Evolutionary conservation across 108 stramenopile genomes (phyloP), one percentile per base, ranked within the genome.

Genomic region (Fistulifera solaris): DNA sequence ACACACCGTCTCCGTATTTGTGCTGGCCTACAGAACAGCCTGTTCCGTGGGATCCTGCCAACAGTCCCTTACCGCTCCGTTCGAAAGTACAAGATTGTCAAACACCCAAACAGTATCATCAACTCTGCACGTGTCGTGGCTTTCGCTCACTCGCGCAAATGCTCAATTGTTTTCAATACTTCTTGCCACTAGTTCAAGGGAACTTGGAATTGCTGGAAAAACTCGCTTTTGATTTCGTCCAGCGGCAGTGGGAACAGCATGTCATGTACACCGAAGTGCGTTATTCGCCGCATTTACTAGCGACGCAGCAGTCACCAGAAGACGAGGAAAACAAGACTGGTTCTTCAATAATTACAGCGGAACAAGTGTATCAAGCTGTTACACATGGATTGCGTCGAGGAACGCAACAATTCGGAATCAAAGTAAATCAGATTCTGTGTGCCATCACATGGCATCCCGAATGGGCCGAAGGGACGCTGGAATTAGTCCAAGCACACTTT

Each of bases 211-310:
- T 85, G 7, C 41, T 85, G 40, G 83, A 85, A 53, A 35, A 65
- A 21, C 46, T 80, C 25, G 77, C 83, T 5, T 68, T 56, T 51
- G 73, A 76, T 54, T 85, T 85, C 63, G 68, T 66, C 14, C 39
- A 54, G 19, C 67, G 76, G 5, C 83, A 85, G 53, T 62, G 49
- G 22, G 62, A 81, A 52, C 79, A 85, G 42, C 72, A 80, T 55
- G 56, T 73, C 0, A 60, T 85, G 16, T 85, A 85, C 56, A 81
- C 83, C 1, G 83, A 85, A 55, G 73, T 77, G 17, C 63, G 83
- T n/a, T 85, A 85, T 49, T 78, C 77, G 14, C 79, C 83, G 11
- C 76, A 76, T 61, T 52, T 78, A 23, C 63, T 85, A 23, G 39
- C 61, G 23, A 63, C 64, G 2, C 57, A 74, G 48, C 54, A 61